Conservation (phyloP, 208 protist species). For the Leishmania guyanensis region DNA sequence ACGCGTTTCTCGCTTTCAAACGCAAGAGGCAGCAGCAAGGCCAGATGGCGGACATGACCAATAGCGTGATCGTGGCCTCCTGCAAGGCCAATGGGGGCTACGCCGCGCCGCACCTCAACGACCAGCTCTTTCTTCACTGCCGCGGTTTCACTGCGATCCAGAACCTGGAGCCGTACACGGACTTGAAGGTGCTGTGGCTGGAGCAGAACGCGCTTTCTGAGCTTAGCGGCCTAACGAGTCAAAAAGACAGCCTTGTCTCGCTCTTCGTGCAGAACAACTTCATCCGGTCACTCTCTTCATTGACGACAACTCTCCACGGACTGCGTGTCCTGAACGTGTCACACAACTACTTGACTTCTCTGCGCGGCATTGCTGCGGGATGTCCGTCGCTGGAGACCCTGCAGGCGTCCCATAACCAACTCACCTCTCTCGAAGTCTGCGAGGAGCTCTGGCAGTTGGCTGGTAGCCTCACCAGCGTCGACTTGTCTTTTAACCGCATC, state of each 20-base stretch:
- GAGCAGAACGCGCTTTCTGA: conserved; percentile 92
- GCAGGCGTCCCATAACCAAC: conserved; percentile 75
- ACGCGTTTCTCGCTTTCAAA: neutral
- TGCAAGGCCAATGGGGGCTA: conserved; percentile 90
- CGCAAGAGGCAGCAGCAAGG: neutral
- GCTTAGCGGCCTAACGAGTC: conserved; percentile 78
- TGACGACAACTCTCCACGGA: conserved; percentile 51
- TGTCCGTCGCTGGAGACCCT: conserved; percentile 70
- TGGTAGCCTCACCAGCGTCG: conserved; percentile 86
- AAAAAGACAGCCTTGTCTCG: conserved; percentile 67
- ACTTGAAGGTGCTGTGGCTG: conserved; percentile 93
- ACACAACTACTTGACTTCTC: conserved; percentile 75
- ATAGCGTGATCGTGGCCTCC: conserved; percentile 70
- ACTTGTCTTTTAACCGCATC: conserved; percentile 93
- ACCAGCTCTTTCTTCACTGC: conserved; percentile 93
- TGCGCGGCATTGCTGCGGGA: conserved; percentile 52
- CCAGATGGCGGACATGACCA: conserved; percentile 84
- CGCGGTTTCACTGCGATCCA: conserved; percentile 89
- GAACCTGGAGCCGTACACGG: conserved; percentile 86
- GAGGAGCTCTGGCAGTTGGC: conserved; percentile 71
- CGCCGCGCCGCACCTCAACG: conserved; percentile 81
- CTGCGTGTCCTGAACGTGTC: conserved; percentile 86
- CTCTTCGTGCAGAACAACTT: conserved; percentile 95
- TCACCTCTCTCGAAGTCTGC: conserved; percentile 72
- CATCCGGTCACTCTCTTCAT: conserved; percentile 64